Base-by-base conservation (phyloP, 345 rosid genomes). In the Arabidopsis arenosa region DNA sequence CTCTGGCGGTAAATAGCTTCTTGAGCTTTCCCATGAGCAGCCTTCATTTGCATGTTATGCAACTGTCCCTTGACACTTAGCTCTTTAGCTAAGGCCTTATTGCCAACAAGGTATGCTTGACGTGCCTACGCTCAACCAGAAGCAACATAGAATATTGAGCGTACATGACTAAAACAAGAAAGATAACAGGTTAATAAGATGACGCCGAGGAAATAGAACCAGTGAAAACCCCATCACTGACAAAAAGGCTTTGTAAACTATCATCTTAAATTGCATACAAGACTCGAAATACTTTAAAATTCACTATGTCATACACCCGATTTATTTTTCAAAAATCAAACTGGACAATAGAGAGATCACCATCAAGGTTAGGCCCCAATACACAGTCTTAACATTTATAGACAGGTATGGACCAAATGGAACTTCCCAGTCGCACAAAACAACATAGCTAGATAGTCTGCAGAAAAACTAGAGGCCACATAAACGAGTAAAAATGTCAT, bases 11-110 rank as follows among this genome's bases (percentile, higher is more conserved):
- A 95, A 70, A 93, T 93, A 63, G 98, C 88, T 58, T 95, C 98
- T 72, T 93, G 97, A 28, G 98, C 99, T 83, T 89, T 95, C 43
- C 90, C 98, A 84, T 93, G 98, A 58, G 97, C 94, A 79, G 88
- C 96, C 80, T 93, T 95, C 98, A 95, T 95, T 70, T 91, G 93
- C 87, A 88, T 79, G 79, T 89, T 91, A 76, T 95, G 92, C 74
- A 87, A 75, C 81, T 95, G 97, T 58, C 99, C 99, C 82, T 93
- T 95, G 45, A 75, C 89, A 73, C 99, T 93, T 80, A 88, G 86
- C 75, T 93, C 98, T 85, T 93, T 95, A 39, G 98, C 98, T 37
- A 95, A 80, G 48, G 92, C 96, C 84, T 93, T 95, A 72, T 93
- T 95, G 41, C 99, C 98, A 63, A 93, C 78, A 17, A 90, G 86